These are phyloP conservation scores for Apiotrichum akiyoshidainum DNA, from an alignment of 1,284 basidiomycete species.

Conservation along the genomic window DNA sequence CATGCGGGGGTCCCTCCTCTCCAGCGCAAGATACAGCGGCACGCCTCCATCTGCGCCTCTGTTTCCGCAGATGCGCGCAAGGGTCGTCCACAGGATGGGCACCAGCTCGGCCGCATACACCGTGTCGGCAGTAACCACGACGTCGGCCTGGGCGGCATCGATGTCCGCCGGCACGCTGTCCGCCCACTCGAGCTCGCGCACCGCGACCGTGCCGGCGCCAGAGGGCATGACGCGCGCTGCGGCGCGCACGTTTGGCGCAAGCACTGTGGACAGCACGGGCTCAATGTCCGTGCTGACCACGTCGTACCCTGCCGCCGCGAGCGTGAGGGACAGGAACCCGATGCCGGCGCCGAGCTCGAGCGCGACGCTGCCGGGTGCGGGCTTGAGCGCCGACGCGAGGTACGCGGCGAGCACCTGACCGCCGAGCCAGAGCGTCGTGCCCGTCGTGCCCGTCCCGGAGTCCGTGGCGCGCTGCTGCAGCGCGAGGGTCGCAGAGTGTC, in stretches of 20 bases:
- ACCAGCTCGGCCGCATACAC: slow-evolving; percentile 67
- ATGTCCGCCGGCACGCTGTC: not conserved
- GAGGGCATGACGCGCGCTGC: slow-evolving; percentile 35
- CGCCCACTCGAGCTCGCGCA: slow-evolving; percentile 62
- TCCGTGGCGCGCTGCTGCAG: slow-evolving; percentile 27
- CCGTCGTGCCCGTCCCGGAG: slow-evolving; percentile 57
- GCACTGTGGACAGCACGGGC: slow-evolving; percentile 65
- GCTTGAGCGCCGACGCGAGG: slow-evolving; percentile 39
- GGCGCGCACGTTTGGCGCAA: slow-evolving; percentile 64
- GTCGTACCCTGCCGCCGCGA: slow-evolving; percentile 68
- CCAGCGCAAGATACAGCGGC: slow-evolving; percentile 65
- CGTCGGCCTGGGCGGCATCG: slow-evolving; percentile 55
- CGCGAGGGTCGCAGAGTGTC: slow-evolving; percentile 34
- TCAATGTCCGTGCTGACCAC: slow-evolving; percentile 75
- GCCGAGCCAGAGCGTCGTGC: slow-evolving; percentile 83
- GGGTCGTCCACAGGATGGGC: slow-evolving; percentile 61
- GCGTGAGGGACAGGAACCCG: slow-evolving; percentile 69
- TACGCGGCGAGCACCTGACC: slow-evolving; percentile 70
- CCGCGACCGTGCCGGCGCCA: slow-evolving; percentile 51
- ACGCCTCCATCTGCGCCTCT: not conserved
- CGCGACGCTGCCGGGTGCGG: slow-evolving; percentile 46
- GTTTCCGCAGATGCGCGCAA: not conserved
- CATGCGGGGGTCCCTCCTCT: slow-evolving; percentile 68
- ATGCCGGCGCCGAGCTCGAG: slow-evolving; percentile 81
- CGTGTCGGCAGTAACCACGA: slow-evolving; percentile 81